These are phyloP conservation scores for Hypoxylon sp. DNA, from an alignment of 2,329 filamentous ascomycete species.

Conservation along the genomic window DNA sequence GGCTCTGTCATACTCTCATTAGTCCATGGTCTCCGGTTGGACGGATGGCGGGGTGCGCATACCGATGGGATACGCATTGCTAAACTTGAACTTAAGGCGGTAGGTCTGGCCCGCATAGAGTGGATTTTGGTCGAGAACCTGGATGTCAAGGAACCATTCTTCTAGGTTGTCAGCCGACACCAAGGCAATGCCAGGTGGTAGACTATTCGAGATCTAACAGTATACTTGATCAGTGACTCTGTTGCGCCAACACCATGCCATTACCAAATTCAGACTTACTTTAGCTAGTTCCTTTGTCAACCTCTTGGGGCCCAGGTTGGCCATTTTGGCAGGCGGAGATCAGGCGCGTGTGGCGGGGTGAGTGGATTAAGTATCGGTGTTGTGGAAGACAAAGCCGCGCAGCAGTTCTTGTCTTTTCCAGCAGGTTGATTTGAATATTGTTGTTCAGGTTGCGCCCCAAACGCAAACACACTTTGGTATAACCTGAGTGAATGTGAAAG, in stretches of 20 bases:
- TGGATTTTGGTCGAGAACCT: constrained; percentile 90
- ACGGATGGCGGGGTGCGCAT: constrained; percentile 48
- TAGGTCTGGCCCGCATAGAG: constrained; percentile 85
- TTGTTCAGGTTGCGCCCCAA: constrained; percentile 9
- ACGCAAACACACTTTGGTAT: constrained; percentile 15
- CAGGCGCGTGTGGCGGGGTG: constrained; percentile 15
- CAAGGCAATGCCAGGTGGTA: constrained; percentile 80
- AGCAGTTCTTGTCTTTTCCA: constrained; percentile 5
- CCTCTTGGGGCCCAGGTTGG: constrained; percentile 67
- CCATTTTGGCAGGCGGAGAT: constrained; percentile 46
- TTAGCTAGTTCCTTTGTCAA: constrained; percentile 71
- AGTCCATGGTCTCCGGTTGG: constrained; percentile 12
- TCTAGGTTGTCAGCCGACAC: constrained; percentile 85
- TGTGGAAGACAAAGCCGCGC: constrained; percentile 6
- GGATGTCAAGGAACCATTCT: constrained; percentile 93
- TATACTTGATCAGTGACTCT: constrained; percentile 19
- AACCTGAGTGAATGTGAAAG: constrained; percentile 19
- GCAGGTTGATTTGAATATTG: background rate
- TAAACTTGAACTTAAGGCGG: constrained; percentile 89
- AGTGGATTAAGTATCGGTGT: constrained; percentile 4
- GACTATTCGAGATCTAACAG: constrained; percentile 65
- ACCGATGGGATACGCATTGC: constrained; percentile 90
- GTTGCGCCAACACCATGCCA: background rate
- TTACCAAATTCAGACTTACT: constrained; percentile 54
- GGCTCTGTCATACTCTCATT: constrained; percentile 71